Evolutionary conservation across 257 asterid genomes (phyloP), one percentile per base, ranked within the genome.

Genomic region (Galeopsis tetrahit): DNA sequence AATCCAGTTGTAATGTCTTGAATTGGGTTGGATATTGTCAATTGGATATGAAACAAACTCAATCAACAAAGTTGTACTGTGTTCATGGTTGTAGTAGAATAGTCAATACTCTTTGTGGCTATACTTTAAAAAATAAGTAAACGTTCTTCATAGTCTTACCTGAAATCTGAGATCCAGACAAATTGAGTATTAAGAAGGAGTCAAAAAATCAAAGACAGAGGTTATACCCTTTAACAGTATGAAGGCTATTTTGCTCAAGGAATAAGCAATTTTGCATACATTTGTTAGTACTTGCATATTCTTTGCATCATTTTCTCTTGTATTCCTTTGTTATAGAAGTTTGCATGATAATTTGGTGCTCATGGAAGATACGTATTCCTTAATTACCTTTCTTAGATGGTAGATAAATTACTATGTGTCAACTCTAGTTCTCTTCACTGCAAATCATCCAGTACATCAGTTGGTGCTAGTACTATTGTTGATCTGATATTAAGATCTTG

Each of bases 311-410:
- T 65, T 36, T 62, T 13, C 66, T 7, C 52, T 31, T 68, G 7
- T 34, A 46, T 46, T 49, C 3, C 13, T 71, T 53, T 31, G 59
- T 31, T 44, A 46, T 43, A 17, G 61, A 7, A 21, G n/a, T 60
- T 62, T 33, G 14, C 14, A 61, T 72, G 40, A 21, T 34, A 36
- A 66, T 66, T 9, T 68, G 49, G 10, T 51, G 51, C 52, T 51
- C 5, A 35, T 9, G 1, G 58, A 42, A 65, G 52, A 58, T 43
- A 32, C 52, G 39, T 14, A 38, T 32, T 15, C 31, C 32, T 7
- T 44, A 28, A 38, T 32, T 61, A 63, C 46, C 44, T 64, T 31
- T 63, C 10, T 49, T 62, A 52, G 15, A 70, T 42, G 34, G 57
- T 70, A 58, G 35, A 31, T 40, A 59, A 32, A 14, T 6, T 6